Base-by-base conservation (phyloP, 208 protist genomes). In the Strigomonas culicis region DNA sequence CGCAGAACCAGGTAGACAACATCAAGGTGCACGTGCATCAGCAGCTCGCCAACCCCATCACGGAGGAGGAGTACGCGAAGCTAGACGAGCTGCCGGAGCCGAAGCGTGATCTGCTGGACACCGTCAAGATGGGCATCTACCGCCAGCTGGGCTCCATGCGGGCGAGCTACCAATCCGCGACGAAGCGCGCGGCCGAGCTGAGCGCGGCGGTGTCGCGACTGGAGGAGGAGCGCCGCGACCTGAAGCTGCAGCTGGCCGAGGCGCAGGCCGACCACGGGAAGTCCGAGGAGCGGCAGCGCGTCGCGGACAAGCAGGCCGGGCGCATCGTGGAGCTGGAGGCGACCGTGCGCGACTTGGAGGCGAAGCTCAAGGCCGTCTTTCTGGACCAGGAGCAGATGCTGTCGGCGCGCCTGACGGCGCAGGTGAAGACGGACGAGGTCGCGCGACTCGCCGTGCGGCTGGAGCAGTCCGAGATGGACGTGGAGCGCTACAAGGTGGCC, bases 381-480 rank as follows among this genome's bases (percentile, higher is more conserved):
- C 59, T 89, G 19, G 82, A 92, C 51, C 89, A 95, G 56, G 89
- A 95, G 68, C 80, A 92, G 68, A 91, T 87, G 67, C 71, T 95
- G 21, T 80, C 81, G 0, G 84, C 86, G 0, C 90, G 90, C 68
- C 62, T 95, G 1, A 88, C 72, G 39, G 84, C 89, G 19, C 84
- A 89, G 58, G 57, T 90, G 24, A 95, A 92, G 62, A 93, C 84
- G 19, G 86, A 93, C 36, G 89, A 95, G 50, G 84, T 86, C 1
- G 82, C 89, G 13, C 77, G 86, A n/a, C 75, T 93, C 11, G 68
- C 77, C 0, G 74, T 95, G 60, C 85, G 82, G 8, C 65, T 95
- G 25, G 80, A 92, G 51, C 85, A 95, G 63, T 67, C 86, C 1
- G 86, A 95, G 63, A 80, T 92, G 79, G 80, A 95, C 30, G 56